Conservation (phyloP, 163 green algal species). For the Trebouxiophyceae sp. region DNA sequence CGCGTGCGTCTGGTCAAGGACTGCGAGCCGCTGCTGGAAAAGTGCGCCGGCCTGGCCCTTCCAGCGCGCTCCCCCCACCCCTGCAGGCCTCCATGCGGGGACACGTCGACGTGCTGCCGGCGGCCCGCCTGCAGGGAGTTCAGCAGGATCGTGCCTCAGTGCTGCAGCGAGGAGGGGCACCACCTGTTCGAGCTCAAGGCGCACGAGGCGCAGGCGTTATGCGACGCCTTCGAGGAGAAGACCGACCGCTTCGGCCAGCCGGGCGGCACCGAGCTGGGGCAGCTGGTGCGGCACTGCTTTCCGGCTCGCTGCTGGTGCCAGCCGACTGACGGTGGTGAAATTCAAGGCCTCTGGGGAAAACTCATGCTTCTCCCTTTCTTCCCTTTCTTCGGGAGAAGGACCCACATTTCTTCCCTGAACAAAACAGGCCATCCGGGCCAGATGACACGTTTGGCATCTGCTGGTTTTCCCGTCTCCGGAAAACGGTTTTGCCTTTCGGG, state of each 20-base stretch:
- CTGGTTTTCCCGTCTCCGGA: too few relatives aligned
- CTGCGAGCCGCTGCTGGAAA: constrained; percentile 10
- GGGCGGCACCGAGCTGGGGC: neutral
- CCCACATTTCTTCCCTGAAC: neutral
- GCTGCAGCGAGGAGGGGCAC: constrained; percentile 11
- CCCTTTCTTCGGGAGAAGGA: neutral
- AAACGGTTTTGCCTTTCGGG: too few relatives aligned
- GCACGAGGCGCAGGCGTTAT: constrained; percentile 13
- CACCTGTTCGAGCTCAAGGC: constrained; percentile 21
- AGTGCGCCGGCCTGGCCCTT: neutral
- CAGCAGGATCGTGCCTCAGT: constrained; percentile 16
- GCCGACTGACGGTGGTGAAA: neutral
- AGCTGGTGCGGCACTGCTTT: neutral
- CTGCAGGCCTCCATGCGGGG: neutral
- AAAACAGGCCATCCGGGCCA: too few relatives aligned
- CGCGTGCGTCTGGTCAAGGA: constrained; percentile 11
- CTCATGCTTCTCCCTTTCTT: too few relatives aligned
- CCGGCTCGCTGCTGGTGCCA: neutral
- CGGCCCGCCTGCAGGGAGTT: constrained; percentile 12
- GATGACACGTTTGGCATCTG: too few relatives aligned
- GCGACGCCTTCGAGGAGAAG: constrained; percentile 11
- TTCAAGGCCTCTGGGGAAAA: too few relatives aligned
- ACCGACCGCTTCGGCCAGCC: neutral
- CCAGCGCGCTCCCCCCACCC: too few relatives aligned
- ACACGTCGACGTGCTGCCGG: neutral